Conservation (phyloP, 2,329 filamentous ascomycete genomes). For the Colletotrichum tropicale region DNA sequence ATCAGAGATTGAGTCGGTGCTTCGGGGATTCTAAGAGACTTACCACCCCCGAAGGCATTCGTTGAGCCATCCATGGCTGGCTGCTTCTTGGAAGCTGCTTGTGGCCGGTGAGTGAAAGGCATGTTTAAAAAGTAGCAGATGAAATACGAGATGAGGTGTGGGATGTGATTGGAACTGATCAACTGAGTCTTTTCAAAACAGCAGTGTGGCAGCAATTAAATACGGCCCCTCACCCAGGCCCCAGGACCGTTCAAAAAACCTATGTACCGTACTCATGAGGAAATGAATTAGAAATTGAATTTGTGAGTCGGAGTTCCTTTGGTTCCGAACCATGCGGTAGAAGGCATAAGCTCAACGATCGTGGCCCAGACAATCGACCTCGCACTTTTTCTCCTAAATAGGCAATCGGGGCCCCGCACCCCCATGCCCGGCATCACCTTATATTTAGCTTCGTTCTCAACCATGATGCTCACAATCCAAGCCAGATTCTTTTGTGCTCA, state of each 20-base stretch:
- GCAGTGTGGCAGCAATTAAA: background rate
- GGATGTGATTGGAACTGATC: background rate
- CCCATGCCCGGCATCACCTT: background rate
- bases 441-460: background rate
- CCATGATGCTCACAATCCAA: background rate
- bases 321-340: background rate
- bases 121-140: background rate
- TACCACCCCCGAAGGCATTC: background rate
- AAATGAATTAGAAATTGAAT: background rate
- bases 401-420: background rate
- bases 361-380: background rate
- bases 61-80: background rate
- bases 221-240: too few species aligned
- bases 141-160: fast-evolving
- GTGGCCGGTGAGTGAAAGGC: background rate
- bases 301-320: background rate
- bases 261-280: too few species aligned
- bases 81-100: background rate
- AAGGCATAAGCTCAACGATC: background rate
- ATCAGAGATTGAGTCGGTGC: background rate
- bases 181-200: background rate
- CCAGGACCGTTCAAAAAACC: too few species aligned
- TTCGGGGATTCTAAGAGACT: background rate
- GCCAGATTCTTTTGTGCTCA: background rate
- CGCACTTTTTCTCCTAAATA: background rate